Conservation (phyloP, 805 yeast genomes). For the Cyberlindnera japonica region DNA sequence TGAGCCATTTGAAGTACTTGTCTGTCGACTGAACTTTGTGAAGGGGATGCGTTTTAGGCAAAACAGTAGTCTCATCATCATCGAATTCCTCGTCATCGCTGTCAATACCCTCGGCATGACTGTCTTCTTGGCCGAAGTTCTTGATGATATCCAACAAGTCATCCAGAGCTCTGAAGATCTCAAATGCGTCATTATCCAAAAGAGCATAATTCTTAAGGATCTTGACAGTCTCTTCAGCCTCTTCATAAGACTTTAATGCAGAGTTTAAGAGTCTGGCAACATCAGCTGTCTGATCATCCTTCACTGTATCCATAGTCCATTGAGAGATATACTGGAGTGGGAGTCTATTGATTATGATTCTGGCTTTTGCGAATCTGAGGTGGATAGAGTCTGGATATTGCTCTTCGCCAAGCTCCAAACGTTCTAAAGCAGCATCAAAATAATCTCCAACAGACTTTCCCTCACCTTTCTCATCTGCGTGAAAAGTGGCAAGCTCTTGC, state of each 20-base stretch:
- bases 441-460: slow-evolving; percentile 47
- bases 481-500: slow-evolving; percentile 58
- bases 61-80: slow-evolving; percentile 32
- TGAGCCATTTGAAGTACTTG: slow-evolving; percentile 50
- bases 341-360: slow-evolving; percentile 53
- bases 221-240: slow-evolving; percentile 33
- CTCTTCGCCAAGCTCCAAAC: slow-evolving; percentile 57
- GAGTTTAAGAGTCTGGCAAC: slow-evolving; percentile 38
- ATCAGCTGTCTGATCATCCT: slow-evolving; percentile 31
- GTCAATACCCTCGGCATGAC: slow-evolving; percentile 54
- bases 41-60: slow-evolving; percentile 55
- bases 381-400: slow-evolving; percentile 43
- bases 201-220: slow-evolving; percentile 28
- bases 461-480: slow-evolving; percentile 38
- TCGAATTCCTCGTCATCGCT: slow-evolving; percentile 48
- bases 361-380: slow-evolving; percentile 50
- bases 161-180: slow-evolving; percentile 55
- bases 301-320: slow-evolving; percentile 40
- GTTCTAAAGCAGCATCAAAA: slow-evolving; percentile 69
- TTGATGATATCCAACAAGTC: slow-evolving; percentile 66
- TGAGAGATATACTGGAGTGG: slow-evolving; percentile 55
- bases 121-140: slow-evolving; percentile 54
- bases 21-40: slow-evolving; percentile 35
- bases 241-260: slow-evolving; percentile 44
- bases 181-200: slow-evolving; percentile 42